These are phyloP conservation scores for Agaricus sinodeliciosus DNA, from an alignment of 768 basidiomycete species.

Conservation along the genomic window DNA sequence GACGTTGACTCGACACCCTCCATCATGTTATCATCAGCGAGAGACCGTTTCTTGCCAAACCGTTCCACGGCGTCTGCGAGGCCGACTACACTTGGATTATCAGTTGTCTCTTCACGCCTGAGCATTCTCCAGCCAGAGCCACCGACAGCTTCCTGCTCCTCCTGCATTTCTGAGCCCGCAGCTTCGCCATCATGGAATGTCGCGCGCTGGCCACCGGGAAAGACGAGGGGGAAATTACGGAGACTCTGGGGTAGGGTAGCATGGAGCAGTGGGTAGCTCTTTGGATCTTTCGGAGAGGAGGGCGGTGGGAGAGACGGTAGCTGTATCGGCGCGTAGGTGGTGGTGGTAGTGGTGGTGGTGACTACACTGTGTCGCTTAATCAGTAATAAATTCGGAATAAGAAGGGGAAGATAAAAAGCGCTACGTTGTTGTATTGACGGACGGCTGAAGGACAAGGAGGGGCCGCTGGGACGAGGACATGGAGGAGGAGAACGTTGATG, in stretches of 20 bases:
- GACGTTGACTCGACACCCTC: conserved; percentile 40
- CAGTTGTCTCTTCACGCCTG: conserved; percentile 52
- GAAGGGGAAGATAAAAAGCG: conserved; percentile 19
- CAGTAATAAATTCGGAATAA: conserved; percentile 12
- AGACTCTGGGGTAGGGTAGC: conserved; percentile 69
- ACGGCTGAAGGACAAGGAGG: conserved; percentile 66
- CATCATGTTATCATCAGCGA: conserved; percentile 48
- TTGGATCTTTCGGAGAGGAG: conserved; percentile 66
- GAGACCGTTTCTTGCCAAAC: conserved; percentile 80
- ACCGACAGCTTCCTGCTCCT: conserved; percentile 58
- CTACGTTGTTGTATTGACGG: conserved; percentile 81
- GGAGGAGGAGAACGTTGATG: conserved; percentile 18
- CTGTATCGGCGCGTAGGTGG: conserved; percentile 83
- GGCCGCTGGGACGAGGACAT: conserved; percentile 66
- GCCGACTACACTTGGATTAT: conserved; percentile 47
- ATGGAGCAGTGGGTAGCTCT: conserved; percentile 72
- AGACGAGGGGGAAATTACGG: conserved; percentile 69
- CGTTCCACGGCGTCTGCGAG: conserved; percentile 80
- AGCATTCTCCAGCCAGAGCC: conserved; percentile 76
- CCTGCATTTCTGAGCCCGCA: conserved; percentile 61
- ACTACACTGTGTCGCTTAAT: conserved; percentile 53
- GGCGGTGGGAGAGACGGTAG: conserved; percentile 70
- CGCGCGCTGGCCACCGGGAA: conserved; percentile 76
- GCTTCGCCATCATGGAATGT: conserved; percentile 69
- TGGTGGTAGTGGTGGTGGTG: conserved; percentile 89